Evolutionary conservation across 257 asterid genomes (phyloP), one percentile per base, ranked within the genome.

Genomic region (Solanum pinnatisectum): DNA sequence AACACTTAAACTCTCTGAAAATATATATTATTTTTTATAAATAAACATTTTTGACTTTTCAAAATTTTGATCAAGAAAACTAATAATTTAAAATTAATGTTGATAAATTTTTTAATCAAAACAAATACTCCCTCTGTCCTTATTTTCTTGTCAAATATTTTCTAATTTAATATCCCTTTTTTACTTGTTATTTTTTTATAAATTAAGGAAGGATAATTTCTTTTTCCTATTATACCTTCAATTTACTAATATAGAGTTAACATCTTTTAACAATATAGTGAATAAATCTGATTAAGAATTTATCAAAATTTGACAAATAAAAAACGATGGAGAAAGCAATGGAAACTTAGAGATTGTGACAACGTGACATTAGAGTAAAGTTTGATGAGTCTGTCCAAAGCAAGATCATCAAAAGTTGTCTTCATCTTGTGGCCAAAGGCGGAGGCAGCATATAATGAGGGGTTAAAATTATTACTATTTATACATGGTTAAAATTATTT

Each of bases 241-340:
- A 49, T 15, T 49, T 49, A 5, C 0, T 49, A 49, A 49, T 1
- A 49, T 15, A 5, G 22, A 15, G 8, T 49, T 49, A 49, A 6
- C 8, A 16, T 15, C 0, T 49, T 49, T 0, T 2, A 49, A 15
- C 0, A 49, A 49, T 49, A 15, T 15, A 15, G 0, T 49, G 8
- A 49, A 0, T 49, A 49, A 49, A 15, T 49, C 0, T 2, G 0
- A 5, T 49, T 42, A 42, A 42, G 0, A 42, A 0, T 42, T 42
- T 49, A 49, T 49, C 3, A 49, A 49, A 15, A 49, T 49, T 49
- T 49, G 8, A 49, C 59, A 49, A 49, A 0, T 49, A 49, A 49
- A 49, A 14, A 12, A 12, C 1, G 4, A 0, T 0, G 0, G 0
- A 42, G 0, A 44, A 44, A 11, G 4, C 6, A 74, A 30, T 10